Percentiles rank a stretch among this genome's conserved stretches.
Conservation (phyloP, 352 stramenopile genomes). For the Pythium phragmiticola region DNA sequence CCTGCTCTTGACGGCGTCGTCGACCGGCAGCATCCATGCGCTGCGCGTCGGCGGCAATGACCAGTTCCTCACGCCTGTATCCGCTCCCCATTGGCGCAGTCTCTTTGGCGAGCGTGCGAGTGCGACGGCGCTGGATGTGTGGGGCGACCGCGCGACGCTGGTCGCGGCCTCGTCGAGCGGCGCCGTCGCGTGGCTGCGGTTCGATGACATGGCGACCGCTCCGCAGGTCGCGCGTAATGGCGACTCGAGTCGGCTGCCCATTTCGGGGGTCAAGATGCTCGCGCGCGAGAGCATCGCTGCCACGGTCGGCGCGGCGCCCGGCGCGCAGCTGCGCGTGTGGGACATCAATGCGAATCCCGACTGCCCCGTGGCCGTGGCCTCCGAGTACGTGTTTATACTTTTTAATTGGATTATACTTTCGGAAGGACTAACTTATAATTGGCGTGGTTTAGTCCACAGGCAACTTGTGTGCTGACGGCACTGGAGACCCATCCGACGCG, state of each 20-base stretch:
- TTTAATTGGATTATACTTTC: background rate
- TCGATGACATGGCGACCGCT: slow-evolving; percentile 37
- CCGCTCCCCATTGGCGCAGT: slow-evolving; percentile 60
- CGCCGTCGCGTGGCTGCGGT: slow-evolving; percentile 62
- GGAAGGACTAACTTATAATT: background rate
- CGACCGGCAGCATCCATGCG: slow-evolving; percentile 45
- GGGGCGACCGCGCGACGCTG: slow-evolving; percentile 41
- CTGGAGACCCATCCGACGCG: slow-evolving; percentile 77
- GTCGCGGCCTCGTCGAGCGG: slow-evolving; percentile 55
- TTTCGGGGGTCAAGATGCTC: slow-evolving; percentile 76
- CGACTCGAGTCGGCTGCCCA: slow-evolving; percentile 46
- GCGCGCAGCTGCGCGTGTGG: slow-evolving; percentile 74
- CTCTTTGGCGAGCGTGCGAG: slow-evolving; percentile 42
- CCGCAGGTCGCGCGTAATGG: slow-evolving; percentile 33
- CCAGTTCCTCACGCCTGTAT: slow-evolving; percentile 18
- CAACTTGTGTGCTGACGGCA: slow-evolving; percentile 45
- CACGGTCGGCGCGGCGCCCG: slow-evolving; percentile 62
- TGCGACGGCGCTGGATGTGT: slow-evolving; percentile 60
- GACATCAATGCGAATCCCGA: slow-evolving; percentile 55
- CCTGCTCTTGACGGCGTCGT: slow-evolving; percentile 61
- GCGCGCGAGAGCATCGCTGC: slow-evolving; percentile 62
- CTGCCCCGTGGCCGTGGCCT: slow-evolving; percentile 49
- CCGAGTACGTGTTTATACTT: slow-evolving; percentile 45
- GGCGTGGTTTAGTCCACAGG: slow-evolving; percentile 30
- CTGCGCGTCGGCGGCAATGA: slow-evolving; percentile 35